These are phyloP conservation scores for Taphrina populina DNA, from an alignment of 1,139 yeast species.

Conservation along the genomic window DNA sequence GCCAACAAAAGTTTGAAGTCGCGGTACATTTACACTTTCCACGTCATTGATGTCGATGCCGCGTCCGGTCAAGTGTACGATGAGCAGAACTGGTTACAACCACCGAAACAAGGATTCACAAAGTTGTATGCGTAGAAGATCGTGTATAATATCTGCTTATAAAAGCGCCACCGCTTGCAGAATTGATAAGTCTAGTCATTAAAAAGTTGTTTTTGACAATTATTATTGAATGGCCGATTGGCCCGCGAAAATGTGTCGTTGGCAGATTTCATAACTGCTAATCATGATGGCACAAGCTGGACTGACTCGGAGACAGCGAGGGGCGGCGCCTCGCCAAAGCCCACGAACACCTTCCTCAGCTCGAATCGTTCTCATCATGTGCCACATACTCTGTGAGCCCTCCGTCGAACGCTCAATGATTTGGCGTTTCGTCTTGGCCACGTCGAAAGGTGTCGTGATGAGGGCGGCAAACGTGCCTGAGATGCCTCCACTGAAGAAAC, in stretches of 20 bases:
- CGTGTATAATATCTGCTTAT: neutral
- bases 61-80: constrained; percentile 52
- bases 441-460: constrained; percentile 91
- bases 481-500: constrained; percentile 79
- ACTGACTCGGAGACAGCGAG: constrained; percentile 85
- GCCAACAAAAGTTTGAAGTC: constrained; percentile 57
- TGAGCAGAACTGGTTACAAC: constrained; percentile 67
- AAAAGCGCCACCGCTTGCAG: no score
- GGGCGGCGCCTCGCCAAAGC: constrained; percentile 77
- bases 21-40: constrained; percentile 77
- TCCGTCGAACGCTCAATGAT: constrained; percentile 49
- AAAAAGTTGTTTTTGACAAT: no score
- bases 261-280: constrained; percentile 87
- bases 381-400: constrained; percentile 55
- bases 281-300: constrained; percentile 99
- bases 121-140: constrained; percentile 17
- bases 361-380: constrained; percentile 60
- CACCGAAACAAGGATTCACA: constrained; percentile 21
- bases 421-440: constrained; percentile 91
- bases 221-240: constrained; percentile 9
- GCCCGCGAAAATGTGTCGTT: constrained; percentile 42
- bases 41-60: constrained; percentile 65
- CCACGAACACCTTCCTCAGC: constrained; percentile 73
- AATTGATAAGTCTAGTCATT: no score
- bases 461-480: constrained; percentile 86